Percentiles rank a stretch among this genome's conserved stretches.
Conservation (phyloP, 108 stramenopile species). For the Discostella stelligeroides region DNA sequence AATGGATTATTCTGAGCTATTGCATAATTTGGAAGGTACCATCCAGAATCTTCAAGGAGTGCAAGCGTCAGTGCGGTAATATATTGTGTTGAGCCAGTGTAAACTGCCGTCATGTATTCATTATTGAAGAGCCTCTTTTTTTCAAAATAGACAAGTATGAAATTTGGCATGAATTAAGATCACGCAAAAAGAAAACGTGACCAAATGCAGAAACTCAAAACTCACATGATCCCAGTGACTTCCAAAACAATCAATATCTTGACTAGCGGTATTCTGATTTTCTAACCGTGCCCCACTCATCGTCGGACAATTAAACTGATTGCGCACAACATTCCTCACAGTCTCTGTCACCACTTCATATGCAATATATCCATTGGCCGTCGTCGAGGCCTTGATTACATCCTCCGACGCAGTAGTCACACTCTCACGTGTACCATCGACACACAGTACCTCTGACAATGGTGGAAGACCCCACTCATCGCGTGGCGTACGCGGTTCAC, state of each 20-base stretch:
- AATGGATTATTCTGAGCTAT: slow-evolving; percentile 46
- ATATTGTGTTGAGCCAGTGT: slow-evolving; percentile 44
- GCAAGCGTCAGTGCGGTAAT: slow-evolving; percentile 58
- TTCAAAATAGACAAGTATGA: background rate
- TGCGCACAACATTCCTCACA: slow-evolving; percentile 57
- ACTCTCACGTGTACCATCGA: slow-evolving; percentile 23
- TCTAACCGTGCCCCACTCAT: slow-evolving; percentile 59
- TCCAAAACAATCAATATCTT: slow-evolving; percentile 47
- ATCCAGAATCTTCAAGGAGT: slow-evolving; percentile 58
- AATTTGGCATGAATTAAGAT: background rate
- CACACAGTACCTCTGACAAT: slow-evolving; percentile 25
- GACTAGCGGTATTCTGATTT: slow-evolving; percentile 46
- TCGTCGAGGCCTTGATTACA: slow-evolving; percentile 19
- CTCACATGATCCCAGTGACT: slow-evolving; percentile 55
- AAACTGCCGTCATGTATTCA: slow-evolving; percentile 57
- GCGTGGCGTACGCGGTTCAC: slow-evolving; percentile 45
- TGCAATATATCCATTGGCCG: slow-evolving; percentile 40
- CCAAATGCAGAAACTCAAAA: too few relatives aligned
- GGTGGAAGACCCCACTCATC: slow-evolving; percentile 38
- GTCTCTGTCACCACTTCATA: slow-evolving; percentile 57
- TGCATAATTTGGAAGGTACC: slow-evolving; percentile 54
- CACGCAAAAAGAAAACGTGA: background rate
- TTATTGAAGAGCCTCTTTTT: slow-evolving; percentile 44
- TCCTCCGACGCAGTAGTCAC: slow-evolving; percentile 25
- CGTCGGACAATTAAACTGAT: slow-evolving; percentile 56